Percentiles rank a stretch among this genome's conserved stretches.
phyloP scores from a whole-genome alignment of 257 asterid species.

The Capsicum pubescens region DNA sequence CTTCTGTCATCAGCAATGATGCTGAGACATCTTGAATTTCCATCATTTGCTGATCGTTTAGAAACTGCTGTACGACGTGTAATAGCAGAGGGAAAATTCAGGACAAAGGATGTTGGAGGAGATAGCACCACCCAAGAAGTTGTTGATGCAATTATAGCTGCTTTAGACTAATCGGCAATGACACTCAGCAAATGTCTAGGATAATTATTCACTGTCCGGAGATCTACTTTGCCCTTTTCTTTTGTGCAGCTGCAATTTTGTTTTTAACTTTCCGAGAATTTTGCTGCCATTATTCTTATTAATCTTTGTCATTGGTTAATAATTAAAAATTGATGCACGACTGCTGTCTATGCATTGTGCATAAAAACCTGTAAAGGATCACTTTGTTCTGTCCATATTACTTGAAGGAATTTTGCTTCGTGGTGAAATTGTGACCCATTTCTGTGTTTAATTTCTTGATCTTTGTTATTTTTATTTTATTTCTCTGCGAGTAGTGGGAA shows the following conservation, averaged over 20 bases:
- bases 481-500: background rate
- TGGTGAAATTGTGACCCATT: background rate
- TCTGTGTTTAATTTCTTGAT: background rate
- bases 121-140: constrained; percentile 86
- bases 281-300: background rate
- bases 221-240: constrained; percentile 6
- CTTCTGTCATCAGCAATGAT: constrained; percentile 97
- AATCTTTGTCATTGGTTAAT: background rate
- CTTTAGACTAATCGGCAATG: constrained; percentile 21
- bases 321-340: background rate
- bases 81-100: constrained; percentile 68
- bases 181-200: background rate
- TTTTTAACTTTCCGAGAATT: background rate
- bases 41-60: constrained; percentile 90
- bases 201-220: background rate
- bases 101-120: constrained; percentile 94
- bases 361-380: constrained; percentile 12
- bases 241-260: constrained; percentile 15
- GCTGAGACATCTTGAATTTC: constrained; percentile 96
- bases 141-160: constrained; percentile 82
- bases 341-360: constrained; percentile 9
- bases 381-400: constrained; percentile 21
- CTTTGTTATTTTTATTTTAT: background rate
- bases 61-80: constrained; percentile 88
- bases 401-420: background rate